Evolutionary conservation across 1,139 yeast genomes (phyloP), one percentile per base, ranked within the genome.

Genomic region (Lodderomyces theae): DNA sequence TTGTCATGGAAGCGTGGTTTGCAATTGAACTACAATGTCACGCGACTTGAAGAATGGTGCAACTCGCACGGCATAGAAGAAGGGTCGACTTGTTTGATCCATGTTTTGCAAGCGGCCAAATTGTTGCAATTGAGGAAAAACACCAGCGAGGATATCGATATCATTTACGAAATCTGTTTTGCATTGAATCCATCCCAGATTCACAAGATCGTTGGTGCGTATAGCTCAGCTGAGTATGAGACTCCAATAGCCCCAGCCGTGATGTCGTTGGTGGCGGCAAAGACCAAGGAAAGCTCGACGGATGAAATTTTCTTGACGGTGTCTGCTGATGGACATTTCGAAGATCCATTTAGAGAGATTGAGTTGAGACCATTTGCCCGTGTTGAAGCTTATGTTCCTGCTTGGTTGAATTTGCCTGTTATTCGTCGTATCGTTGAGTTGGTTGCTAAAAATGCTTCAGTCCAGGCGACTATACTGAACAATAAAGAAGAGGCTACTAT

Each of bases 31-130:
- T 94, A 94, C 69, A 94, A 94, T 62, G 94, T 90, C 42, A 92
- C 98, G 5, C 79, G 98, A 57, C 76, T 94, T 54, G 97, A 90
- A 63, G 99, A 94, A 68, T 94, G 98, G 98, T 92, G 98, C 66
- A 92, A 89, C 66, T 82, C 92, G 4, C 97, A 92, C 62, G 95
- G 86, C 45, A 80, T 94, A 51, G 85, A 87, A 41, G 96, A 90
- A 58, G 96, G 95, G 4, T 79, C 92, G n/a, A 79, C 84, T 31
- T 83, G 89, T 56, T 75, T 94, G 60, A 84, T 86, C 50, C 97
- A 90, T 60, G 74, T 94, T 58, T 77, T 89, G 57, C 98, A 94
- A 67, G 94, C 96, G 19, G 94, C 97, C 37, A 94, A 94, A 67
- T 72, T 94, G 49, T 72, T 94, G 56, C 99, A 94, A 66, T 78